Conservation (phyloP, 1,284 basidiomycete genomes). For the Leccinum fallax region DNA sequence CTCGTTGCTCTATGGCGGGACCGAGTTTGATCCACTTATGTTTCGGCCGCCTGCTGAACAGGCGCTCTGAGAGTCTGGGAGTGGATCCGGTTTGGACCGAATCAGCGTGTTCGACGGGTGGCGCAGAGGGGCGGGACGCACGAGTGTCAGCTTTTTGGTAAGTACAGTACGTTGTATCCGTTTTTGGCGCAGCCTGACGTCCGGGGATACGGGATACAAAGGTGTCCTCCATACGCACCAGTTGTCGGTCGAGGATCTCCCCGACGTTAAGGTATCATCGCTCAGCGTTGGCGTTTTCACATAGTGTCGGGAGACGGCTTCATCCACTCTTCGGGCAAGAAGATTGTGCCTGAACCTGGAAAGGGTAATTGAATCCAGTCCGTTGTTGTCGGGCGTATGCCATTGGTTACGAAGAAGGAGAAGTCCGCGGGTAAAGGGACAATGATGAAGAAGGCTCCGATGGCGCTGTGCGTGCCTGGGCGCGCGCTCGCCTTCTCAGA, state of each 20-base stretch:
- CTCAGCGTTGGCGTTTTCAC: no score
- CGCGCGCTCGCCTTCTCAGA: background rate
- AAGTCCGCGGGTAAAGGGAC: constrained; percentile 35
- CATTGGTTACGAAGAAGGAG: constrained; percentile 16
- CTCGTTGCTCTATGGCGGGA: constrained; percentile 22
- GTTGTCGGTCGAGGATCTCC: constrained; percentile 34
- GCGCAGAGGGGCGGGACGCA: constrained; percentile 22
- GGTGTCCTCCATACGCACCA: constrained; percentile 16
- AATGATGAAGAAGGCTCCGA: constrained; percentile 28
- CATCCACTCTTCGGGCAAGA: constrained; percentile 22
- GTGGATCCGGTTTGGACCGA: constrained; percentile 26
- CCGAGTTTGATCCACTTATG: constrained; percentile 12
- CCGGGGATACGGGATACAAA: background rate
- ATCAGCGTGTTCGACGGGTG: constrained; percentile 26
- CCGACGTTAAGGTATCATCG: constrained; percentile 36
- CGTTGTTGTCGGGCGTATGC: constrained; percentile 14
- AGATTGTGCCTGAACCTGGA: constrained; percentile 19
- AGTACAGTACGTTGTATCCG: constrained; percentile 13
- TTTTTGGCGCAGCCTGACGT: no score
- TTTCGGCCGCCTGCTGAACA: constrained; percentile 6
- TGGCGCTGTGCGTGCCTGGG: constrained; percentile 14
- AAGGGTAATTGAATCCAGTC: constrained; percentile 8
- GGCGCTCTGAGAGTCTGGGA: constrained; percentile 20
- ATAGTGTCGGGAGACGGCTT: constrained; percentile 6
- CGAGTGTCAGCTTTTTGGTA: constrained; percentile 19